These are phyloP conservation scores for Rheum nobile DNA, from an alignment of 148 eudicot species.

Conservation along the genomic window DNA sequence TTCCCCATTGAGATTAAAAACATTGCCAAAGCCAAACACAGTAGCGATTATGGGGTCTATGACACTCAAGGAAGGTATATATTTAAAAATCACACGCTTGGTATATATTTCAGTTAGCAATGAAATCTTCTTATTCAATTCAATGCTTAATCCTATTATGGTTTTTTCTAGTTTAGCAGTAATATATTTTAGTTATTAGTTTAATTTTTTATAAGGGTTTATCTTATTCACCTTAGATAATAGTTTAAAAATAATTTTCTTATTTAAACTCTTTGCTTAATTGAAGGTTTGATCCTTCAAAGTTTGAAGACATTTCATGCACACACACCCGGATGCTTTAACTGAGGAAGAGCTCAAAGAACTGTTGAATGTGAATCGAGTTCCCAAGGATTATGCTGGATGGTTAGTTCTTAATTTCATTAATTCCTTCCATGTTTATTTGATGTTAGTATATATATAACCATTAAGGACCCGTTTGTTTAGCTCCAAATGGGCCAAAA, in stretches of 20 bases:
- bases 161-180: neutral
- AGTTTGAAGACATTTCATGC: slow-evolving; percentile 76
- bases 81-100: neutral
- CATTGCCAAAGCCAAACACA: neutral
- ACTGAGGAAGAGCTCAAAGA: slow-evolving; percentile 46
- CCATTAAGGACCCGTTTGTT: no score
- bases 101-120: neutral
- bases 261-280: no score
- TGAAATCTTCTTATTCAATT: no score
- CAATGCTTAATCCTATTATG: neutral
- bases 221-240: no score
- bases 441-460: no score
- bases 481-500: no score
- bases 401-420: slow-evolving; percentile 33
- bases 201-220: no score
- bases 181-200: no score
- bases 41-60: slow-evolving; percentile 1
- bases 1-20: slow-evolving; percentile 7
- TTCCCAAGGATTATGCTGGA: slow-evolving; percentile 44
- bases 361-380: slow-evolving; percentile 66
- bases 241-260: no score
- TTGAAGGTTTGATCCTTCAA: slow-evolving; percentile 50
- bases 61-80: slow-evolving; percentile 12
- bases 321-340: slow-evolving; percentile 25
- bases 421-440: no score